Evolutionary conservation across 2,329 filamentous ascomycete genomes (phyloP), one percentile per base, ranked within the genome.

Genomic region (Aspergillus floridensis): DNA sequence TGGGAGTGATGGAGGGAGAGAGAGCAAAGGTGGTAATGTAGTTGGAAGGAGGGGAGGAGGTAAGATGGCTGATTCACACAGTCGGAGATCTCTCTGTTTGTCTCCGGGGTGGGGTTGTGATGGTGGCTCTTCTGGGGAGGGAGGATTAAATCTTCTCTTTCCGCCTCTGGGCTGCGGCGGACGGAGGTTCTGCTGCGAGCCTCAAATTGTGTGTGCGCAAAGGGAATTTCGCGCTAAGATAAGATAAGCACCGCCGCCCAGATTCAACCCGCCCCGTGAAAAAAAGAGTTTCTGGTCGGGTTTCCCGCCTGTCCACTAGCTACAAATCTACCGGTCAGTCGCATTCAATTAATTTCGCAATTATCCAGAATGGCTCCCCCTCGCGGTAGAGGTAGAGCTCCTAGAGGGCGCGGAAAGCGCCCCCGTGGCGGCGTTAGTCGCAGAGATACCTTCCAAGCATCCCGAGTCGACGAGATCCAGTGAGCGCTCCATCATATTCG

Each of bases 211-310:
- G 74, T 77, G 75, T 77, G 75, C 65, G 65, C 63, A 63, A 57
- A 50, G 69, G 71, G 77, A 77, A 75, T 78, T 78, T 76, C 74
- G 72, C 77, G 76, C 77, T 79, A 78, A 78, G 76, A 79, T 79
- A 78, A 79, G 75, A 77, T 77, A 77, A 76, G 70, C 61, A 59
- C 54, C 60, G 41, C 56, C 46, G 41, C 55, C 51, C 46, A 53
- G 50, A 54, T 48, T 12, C 32, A 35, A n/a, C 38, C 38, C 38
- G 51, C 56, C 22, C 4, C 50, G 51, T 51, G 53, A 29, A 59
- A 59, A 59, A 59, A 59, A 55, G 26, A 58, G 48, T 44, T 44
- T 7, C 38, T 44, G 38, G 38, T 44, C 16, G 38, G 38, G 5
- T 44, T 44, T 46, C 49, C 47, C 47, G 35, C 49, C 22, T 35